A percentile compares a stretch with the other conserved stretches of the same genome.
Conservation (phyloP, 2,329 filamentous ascomycete genomes). For the Annulohypoxylon truncatum region DNA sequence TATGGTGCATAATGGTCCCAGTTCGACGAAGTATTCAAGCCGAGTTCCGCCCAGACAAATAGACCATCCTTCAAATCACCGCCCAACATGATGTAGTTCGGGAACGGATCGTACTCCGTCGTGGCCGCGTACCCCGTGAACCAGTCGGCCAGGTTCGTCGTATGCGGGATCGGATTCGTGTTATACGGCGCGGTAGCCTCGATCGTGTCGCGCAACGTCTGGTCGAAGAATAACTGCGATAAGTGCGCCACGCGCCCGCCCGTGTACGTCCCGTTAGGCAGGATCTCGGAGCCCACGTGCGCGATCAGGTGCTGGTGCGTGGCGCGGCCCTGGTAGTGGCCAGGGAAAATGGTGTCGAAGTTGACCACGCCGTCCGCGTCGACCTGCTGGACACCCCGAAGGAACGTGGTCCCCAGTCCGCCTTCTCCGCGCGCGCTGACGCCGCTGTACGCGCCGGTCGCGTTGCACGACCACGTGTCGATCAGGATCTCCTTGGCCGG, state of each 20-base stretch:
- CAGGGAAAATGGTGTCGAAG: slow-evolving; percentile 61
- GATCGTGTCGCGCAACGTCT: slow-evolving; percentile 52
- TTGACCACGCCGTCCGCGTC: slow-evolving; percentile 60
- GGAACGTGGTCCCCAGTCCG: slow-evolving; percentile 57
- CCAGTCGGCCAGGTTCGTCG: slow-evolving; percentile 46
- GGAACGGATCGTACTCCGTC: slow-evolving; percentile 58
- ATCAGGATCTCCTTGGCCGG: slow-evolving; percentile 53
- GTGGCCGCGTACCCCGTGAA: slow-evolving; percentile 50
- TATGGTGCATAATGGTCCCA: slow-evolving; percentile 48
- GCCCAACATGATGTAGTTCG: slow-evolving; percentile 58
- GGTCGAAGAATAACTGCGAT: slow-evolving; percentile 57
- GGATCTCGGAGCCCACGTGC: slow-evolving; percentile 51
- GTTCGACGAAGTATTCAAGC: slow-evolving; percentile 46
- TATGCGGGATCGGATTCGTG: slow-evolving; percentile 51
- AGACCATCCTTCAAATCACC: slow-evolving; percentile 40
- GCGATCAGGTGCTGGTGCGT: slow-evolving; percentile 58
- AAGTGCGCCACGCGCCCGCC: slow-evolving; percentile 56
- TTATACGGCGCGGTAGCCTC: slow-evolving; percentile 54
- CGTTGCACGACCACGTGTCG: slow-evolving; percentile 61
- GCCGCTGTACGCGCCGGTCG: slow-evolving; percentile 58
- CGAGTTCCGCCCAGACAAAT: slow-evolving; percentile 49
- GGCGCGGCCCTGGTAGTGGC: slow-evolving; percentile 55
- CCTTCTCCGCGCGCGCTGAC: slow-evolving; percentile 47
- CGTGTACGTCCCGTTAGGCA: slow-evolving; percentile 53
- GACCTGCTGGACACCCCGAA: slow-evolving; percentile 61